Conservation (phyloP, 352 stramenopile species). For the Phytophthora palmivora region DNA sequence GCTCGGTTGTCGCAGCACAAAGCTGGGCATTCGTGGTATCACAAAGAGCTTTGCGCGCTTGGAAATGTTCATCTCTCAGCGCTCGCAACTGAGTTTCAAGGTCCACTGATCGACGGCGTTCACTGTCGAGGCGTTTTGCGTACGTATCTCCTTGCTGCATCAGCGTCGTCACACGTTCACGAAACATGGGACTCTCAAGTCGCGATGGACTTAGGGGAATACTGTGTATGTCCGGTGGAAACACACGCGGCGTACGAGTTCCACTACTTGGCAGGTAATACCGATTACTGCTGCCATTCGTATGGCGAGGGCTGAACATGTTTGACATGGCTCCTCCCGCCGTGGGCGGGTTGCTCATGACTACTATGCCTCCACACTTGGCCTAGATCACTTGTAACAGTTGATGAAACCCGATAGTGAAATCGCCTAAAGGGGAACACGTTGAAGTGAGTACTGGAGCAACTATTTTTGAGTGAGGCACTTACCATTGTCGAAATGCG, state of each 20-base stretch:
- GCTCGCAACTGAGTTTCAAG: constrained; percentile 44
- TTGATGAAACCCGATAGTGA: no score
- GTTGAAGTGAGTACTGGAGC: constrained; percentile 5
- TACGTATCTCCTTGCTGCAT: constrained; percentile 83
- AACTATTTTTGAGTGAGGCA: constrained; percentile 28
- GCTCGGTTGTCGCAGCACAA: constrained; percentile 53
- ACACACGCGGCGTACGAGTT: constrained; percentile 55
- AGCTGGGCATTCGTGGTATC: constrained; percentile 54
- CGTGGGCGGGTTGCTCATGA: constrained; percentile 24
- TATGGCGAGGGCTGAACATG: constrained; percentile 34
- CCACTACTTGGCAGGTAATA: constrained; percentile 48
- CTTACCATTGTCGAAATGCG: constrained; percentile 13
- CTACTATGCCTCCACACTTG: constrained; percentile 1
- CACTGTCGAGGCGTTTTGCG: constrained; percentile 72
- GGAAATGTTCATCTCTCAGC: constrained; percentile 48
- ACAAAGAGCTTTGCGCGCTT: constrained; percentile 62
- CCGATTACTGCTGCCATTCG: constrained; percentile 37
- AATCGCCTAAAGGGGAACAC: constrained; percentile 19
- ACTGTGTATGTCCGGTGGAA: constrained; percentile 56
- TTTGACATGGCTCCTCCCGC: constrained; percentile 20
- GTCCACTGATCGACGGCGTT: constrained; percentile 57
- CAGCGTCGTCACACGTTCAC: constrained; percentile 60
- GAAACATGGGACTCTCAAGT: constrained; percentile 79
- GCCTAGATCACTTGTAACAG: not conserved
- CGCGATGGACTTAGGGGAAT: constrained; percentile 75